Conservation (phyloP, 2,329 filamentous ascomycete genomes). For the Lachnellula suecica region DNA sequence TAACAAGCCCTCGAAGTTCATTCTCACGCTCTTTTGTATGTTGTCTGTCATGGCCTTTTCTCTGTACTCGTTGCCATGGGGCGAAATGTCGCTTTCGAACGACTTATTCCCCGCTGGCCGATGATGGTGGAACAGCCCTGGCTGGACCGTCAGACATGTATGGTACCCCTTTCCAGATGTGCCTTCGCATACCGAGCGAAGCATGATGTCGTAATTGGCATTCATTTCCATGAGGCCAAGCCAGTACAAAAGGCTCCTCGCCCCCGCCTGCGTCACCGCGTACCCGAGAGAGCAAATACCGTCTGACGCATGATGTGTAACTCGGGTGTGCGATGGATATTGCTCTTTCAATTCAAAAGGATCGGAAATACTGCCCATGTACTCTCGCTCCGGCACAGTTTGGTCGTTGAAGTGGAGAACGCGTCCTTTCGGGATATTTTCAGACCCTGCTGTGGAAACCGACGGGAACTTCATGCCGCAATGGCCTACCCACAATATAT, state of each 20-base stretch:
- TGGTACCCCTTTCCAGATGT: neutral
- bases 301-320: neutral
- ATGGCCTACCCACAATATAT: slow-evolving; percentile 36
- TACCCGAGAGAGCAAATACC: slow-evolving; percentile 7
- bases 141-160: slow-evolving; percentile 1
- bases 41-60: slow-evolving; percentile 2
- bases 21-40: neutral
- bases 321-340: slow-evolving; percentile 1
- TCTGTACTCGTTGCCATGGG: neutral
- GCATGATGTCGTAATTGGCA: slow-evolving; percentile 6
- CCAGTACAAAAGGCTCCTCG: slow-evolving; percentile 3
- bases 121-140: slow-evolving; percentile 3
- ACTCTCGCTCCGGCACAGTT: slow-evolving; percentile 1
- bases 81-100: slow-evolving; percentile 6
- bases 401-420: neutral
- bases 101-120: neutral
- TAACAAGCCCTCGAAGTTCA: slow-evolving; percentile 1
- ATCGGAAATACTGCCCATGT: neutral
- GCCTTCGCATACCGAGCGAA: slow-evolving; percentile 9
- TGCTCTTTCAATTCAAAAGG: neutral
- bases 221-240: slow-evolving; percentile 1
- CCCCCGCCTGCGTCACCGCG: slow-evolving; percentile 8
- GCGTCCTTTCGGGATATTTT: neutral
- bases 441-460: neutral
- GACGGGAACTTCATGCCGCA: slow-evolving; percentile 23